Conservation (phyloP, 352 stramenopile genomes). For the Globisporangium nunn region DNA sequence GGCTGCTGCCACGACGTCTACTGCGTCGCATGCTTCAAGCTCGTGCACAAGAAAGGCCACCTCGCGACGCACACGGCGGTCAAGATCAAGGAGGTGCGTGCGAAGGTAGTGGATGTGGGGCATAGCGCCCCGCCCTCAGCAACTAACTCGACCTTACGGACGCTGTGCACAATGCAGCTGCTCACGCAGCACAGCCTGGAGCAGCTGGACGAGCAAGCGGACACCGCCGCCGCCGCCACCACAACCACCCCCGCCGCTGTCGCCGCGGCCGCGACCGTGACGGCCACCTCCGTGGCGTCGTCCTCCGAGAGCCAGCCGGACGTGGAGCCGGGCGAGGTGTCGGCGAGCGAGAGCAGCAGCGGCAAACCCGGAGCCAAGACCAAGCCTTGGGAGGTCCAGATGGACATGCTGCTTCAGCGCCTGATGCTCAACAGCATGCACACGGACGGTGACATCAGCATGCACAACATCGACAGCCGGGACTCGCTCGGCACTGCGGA, state of each 20-base stretch:
- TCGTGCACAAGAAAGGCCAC: slow-evolving; percentile 83
- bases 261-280: not conserved
- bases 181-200: slow-evolving; percentile 2
- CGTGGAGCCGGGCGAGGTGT: slow-evolving; percentile 9
- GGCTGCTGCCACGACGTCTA: slow-evolving; percentile 83
- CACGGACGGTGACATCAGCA: slow-evolving; percentile 64
- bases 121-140: no score
- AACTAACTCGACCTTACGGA: no score
- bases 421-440: slow-evolving; percentile 83
- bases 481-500: slow-evolving; percentile 35
- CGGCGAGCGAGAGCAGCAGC: not conserved
- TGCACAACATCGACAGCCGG: slow-evolving; percentile 70
- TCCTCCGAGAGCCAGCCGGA: slow-evolving; percentile 8
- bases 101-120: no score
- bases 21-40: slow-evolving; percentile 84
- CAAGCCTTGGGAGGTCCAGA: slow-evolving; percentile 80
- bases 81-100: slow-evolving; percentile 41
- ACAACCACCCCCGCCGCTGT: not conserved
- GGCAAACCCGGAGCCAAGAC: slow-evolving; percentile 13
- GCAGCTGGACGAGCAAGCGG: slow-evolving; percentile 4
- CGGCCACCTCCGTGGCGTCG: not conserved
- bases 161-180: not conserved
- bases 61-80: slow-evolving; percentile 73
- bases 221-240: not conserved
- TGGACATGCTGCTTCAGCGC: slow-evolving; percentile 78